Percentiles rank a stretch among this genome's conserved stretches.
Conservation (phyloP, 1,284 basidiomycete species). For the Moesziomyces aphidis region DNA sequence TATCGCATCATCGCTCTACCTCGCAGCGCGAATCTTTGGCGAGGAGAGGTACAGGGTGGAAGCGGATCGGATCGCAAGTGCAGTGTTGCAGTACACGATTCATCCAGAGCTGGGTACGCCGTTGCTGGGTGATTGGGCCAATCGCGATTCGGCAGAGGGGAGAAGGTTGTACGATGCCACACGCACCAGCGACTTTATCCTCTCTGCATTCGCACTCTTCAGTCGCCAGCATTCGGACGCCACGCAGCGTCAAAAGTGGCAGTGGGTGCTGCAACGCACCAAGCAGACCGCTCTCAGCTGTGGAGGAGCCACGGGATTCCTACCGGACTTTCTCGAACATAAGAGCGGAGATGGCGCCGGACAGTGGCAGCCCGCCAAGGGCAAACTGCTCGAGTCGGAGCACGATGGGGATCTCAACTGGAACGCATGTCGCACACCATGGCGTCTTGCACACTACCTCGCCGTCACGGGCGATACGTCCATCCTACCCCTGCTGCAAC, state of each 20-base stretch:
- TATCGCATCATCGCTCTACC: slow-evolving; percentile 58
- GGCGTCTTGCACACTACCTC: slow-evolving; percentile 62
- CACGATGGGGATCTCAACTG: slow-evolving; percentile 59
- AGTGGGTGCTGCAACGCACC: slow-evolving; percentile 47
- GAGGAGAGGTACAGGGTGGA: slow-evolving; percentile 46
- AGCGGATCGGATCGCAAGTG: slow-evolving; percentile 37
- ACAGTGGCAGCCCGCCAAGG: slow-evolving; percentile 40
- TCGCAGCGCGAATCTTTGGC: slow-evolving; percentile 37
- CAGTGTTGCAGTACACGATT: slow-evolving; percentile 43
- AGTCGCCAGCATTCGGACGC: slow-evolving; percentile 36
- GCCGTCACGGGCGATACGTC: slow-evolving; percentile 48
- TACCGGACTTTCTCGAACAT: slow-evolving; percentile 55
- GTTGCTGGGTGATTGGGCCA: slow-evolving; percentile 62
- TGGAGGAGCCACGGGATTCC: slow-evolving; percentile 31
- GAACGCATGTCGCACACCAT: slow-evolving; percentile 63
- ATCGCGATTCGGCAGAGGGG: slow-evolving; percentile 34
- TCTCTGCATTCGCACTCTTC: slow-evolving; percentile 56
- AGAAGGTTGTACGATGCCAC: slow-evolving; percentile 52
- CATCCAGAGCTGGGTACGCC: slow-evolving; percentile 53
- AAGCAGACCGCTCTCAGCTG: slow-evolving; percentile 36
- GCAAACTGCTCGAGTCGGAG: slow-evolving; percentile 54
- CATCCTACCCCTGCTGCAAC: slow-evolving; percentile 53
- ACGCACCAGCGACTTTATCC: slow-evolving; percentile 57
- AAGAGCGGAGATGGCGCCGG: no score
- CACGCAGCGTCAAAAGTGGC: slow-evolving; percentile 39